Evolutionary conservation across 345 rosid species (phyloP).

Genomic region (Populus simonii): DNA sequence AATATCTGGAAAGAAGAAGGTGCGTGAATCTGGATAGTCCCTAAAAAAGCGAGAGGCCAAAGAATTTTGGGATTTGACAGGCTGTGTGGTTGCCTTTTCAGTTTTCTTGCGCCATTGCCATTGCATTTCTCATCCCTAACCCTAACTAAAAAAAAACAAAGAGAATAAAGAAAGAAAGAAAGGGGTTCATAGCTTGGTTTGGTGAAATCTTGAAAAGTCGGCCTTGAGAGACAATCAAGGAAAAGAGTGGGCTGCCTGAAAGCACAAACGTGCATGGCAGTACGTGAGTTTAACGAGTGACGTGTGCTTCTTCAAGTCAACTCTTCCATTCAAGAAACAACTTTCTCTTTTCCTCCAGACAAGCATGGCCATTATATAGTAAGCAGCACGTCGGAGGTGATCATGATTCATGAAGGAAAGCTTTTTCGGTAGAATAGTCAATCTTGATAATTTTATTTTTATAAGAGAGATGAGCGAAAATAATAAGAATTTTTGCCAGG

Average conservation of each 20-base stretch:
- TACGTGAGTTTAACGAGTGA: not conserved
- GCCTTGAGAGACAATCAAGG: not conserved
- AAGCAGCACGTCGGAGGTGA: no score
- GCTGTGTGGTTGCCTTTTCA: not conserved
- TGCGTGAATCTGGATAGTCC: not conserved
- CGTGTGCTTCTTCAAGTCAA: not conserved
- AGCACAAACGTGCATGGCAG: not conserved
- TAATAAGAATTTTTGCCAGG: no score
- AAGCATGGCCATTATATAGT: no score
- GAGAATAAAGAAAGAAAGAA: not conserved
- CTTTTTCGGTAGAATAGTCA: no score
- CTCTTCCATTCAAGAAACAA: not conserved
- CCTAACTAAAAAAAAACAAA: no score
- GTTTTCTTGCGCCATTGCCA: not conserved
- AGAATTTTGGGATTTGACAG: slow-evolving; percentile 11
- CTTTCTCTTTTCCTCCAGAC: no score
- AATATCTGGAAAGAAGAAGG: not conserved
- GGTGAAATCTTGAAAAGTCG: not conserved
- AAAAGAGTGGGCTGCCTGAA: not conserved
- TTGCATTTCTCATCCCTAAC: not conserved
- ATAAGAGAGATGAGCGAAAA: no score
- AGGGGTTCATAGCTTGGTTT: not conserved
- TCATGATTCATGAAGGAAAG: no score
- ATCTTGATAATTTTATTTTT: no score
- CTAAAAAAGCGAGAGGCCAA: slow-evolving; percentile 10